These are phyloP conservation scores for Angophora floribunda DNA, from an alignment of 345 rosid species.

Conservation along the genomic window DNA sequence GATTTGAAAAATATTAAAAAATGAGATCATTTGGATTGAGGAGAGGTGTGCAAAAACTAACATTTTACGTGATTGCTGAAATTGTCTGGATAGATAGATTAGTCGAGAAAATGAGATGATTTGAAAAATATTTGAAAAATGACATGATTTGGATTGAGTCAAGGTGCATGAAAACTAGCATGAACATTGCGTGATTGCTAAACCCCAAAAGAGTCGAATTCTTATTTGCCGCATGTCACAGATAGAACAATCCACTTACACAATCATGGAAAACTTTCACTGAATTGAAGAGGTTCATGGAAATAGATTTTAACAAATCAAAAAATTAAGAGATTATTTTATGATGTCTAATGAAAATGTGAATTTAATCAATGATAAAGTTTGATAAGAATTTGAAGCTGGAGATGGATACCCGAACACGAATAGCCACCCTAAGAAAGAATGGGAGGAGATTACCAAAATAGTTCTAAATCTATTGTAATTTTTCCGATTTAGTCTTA, in stretches of 20 bases:
- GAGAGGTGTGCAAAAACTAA: no score
- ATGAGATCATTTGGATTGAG: no score
- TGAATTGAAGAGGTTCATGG: background rate
- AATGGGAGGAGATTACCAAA: background rate
- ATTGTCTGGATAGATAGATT: no score
- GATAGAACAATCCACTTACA: background rate
- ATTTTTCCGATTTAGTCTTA: no score
- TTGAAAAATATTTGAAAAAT: no score
- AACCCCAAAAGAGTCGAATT: background rate
- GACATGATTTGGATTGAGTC: no score
- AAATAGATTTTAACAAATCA: background rate
- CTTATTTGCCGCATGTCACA: fast-evolving
- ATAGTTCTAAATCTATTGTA: no score
- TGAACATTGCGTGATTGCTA: background rate
- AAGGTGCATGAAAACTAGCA: no score
- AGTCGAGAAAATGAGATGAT: no score
- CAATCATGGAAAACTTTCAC: background rate
- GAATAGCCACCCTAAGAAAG: background rate
- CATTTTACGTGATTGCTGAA: no score
- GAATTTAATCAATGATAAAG: background rate
- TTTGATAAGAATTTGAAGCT: background rate
- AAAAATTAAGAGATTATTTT: background rate
- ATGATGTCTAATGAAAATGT: background rate
- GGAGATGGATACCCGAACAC: background rate
- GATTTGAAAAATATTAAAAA: no score